Evolutionary conservation across 257 asterid genomes (phyloP), one percentile per base, ranked within the genome.

Genomic region (Solanum gracilifrons): DNA sequence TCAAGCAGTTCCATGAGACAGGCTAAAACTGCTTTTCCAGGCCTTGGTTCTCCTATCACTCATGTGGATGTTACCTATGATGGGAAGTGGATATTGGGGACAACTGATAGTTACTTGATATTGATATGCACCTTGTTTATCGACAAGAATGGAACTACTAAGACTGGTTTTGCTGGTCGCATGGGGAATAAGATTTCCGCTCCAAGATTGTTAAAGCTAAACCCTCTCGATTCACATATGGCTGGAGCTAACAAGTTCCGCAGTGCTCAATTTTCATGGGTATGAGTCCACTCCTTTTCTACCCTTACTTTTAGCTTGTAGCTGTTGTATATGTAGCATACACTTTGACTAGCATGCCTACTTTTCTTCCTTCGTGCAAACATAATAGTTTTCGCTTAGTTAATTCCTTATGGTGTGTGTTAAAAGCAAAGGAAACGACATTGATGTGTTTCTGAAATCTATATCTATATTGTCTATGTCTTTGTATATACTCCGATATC

Each of bases 1-100:
- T 97, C 99, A 0, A 89, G 48, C 82, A 95, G 92, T 90, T 95
- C 99, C 69, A 97, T 97, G 99, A 93, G 99, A 93, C 92, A 87
- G 95, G 99, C 99, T 2, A 97, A 97, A 91, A 97, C 99, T 64
- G 98, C 99, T 20, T 96, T 96, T 88, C 99, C 98, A 0, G 99
- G 99, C 37, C 96, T 96, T 27, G 99, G 99, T 55, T 95, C 99
- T 6, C 96, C 99, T 72, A 93, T 96, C 55, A 95, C 98, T 88
- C 98, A 95, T 88, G 96, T 96, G 71, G 99, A 96, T 91, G 99
- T 97, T 88, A 97, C 99, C 32, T 97, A 88, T 87, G 99, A 97
- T 87, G 99, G 99, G 69, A 97, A 94, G 85, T 97, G 99, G 99
- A 95, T 97, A 83, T 89, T 97, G 90, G 99, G 99, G 86, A 97